These are phyloP conservation scores for Aspergillus amoenus DNA, from an alignment of 2,329 filamentous ascomycete species.

Conservation along the genomic window DNA sequence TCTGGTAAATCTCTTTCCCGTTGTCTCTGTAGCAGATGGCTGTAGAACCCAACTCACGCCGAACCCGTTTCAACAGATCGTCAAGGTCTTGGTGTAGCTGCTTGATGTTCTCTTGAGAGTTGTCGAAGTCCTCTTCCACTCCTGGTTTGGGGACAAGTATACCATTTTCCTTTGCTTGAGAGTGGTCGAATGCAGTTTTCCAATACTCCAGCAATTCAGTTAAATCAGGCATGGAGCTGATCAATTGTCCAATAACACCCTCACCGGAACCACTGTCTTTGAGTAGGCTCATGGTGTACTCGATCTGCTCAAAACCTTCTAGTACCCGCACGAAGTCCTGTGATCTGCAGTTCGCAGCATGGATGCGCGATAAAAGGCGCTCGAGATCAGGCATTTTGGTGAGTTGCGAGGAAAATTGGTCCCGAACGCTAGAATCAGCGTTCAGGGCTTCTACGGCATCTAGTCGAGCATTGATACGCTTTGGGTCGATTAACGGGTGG, in stretches of 20 bases:
- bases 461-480: slow-evolving; percentile 86
- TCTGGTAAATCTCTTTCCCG: slow-evolving; percentile 95
- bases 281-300: slow-evolving; percentile 85
- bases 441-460: slow-evolving; percentile 95
- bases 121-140: slow-evolving; percentile 89
- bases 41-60: slow-evolving; percentile 71
- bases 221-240: slow-evolving; percentile 83
- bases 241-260: slow-evolving; percentile 79
- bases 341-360: slow-evolving; percentile 84
- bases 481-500: slow-evolving; percentile 83
- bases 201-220: slow-evolving; percentile 73
- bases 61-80: slow-evolving; percentile 67
- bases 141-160: slow-evolving; percentile 81
- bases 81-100: slow-evolving; percentile 72
- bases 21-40: slow-evolving; percentile 76
- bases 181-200: slow-evolving; percentile 87
- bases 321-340: slow-evolving; percentile 92
- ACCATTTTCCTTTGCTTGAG: slow-evolving; percentile 73
- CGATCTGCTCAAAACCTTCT: slow-evolving; percentile 96
- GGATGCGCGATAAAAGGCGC: slow-evolving; percentile 87
- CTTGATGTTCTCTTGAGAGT: slow-evolving; percentile 74
- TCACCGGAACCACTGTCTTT: slow-evolving; percentile 72
- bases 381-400: slow-evolving; percentile 93
- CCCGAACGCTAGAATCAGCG: slow-evolving; percentile 73
- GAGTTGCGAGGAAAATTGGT: slow-evolving; percentile 84